Evolutionary conservation across 257 asterid species (phyloP), one percentile per base, ranked within the genome.

Genomic region (Nicotiana otophora): DNA sequence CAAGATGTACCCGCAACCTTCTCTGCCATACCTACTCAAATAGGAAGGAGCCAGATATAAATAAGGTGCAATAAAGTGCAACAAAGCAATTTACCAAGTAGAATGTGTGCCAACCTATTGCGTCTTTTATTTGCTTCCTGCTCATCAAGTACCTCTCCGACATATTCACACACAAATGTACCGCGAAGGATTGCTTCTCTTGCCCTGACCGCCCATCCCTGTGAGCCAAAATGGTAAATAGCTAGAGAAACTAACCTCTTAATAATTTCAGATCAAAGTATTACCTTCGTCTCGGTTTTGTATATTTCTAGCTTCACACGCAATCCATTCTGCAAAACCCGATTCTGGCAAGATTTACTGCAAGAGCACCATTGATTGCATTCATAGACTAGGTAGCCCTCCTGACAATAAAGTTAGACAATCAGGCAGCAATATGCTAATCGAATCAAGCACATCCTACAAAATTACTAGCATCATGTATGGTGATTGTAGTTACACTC

Each of bases 191-290:
- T 92, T 78, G 98, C 89, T 87, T 92, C 93, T 83, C 97, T 86
- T 23, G 98, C 93, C 91, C 98, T 90, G 67, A 96, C 96, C 30
- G 98, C 99, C 99, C 99, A 96, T 78, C 98, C 99, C 99, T 96
- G 88, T 78, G 51, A 89, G 72, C 86, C 85, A 84, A 72, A 75
- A 76, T 60, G 69, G 78, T n/a, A 84, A 60, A 69, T 42, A 55
- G 67, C 69, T 67, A 67, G 31, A 85, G 76, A 58, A 26, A 62
- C 51, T 33, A 17, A 51, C 26, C 17, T 74, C 67, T 31, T 67
- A 72, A 72, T 61, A 85, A 63, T 68, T 80, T 55, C 80, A 69
- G 76, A 46, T 9, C 46, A 46, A 28, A 15, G 66, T 11, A 30
- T 82, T 87, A 96, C 99, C 98, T 93, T 94, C 82, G 67, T 91